Evolutionary conservation across 306 rosid species (phyloP).

Genomic region (Quillaja saponaria): DNA sequence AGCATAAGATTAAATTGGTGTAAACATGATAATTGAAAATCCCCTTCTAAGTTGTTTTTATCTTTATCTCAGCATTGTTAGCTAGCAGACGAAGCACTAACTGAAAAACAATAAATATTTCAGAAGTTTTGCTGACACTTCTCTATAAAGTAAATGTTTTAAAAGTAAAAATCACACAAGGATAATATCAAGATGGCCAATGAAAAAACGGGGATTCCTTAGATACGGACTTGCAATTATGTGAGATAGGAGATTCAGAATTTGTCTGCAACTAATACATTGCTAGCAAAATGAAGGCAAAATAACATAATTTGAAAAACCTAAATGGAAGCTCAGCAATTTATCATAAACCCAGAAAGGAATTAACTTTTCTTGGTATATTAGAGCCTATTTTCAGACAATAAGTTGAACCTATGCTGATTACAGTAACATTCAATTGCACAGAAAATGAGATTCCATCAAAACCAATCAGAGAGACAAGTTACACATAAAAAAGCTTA

Average conservation of each 20-base stretch:
- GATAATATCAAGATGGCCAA: not conserved
- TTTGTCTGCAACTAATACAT: not conserved
- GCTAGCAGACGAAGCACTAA: not conserved
- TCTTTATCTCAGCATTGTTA: not conserved
- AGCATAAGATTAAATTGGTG: not conserved
- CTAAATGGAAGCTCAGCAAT: slow-evolving; percentile 8
- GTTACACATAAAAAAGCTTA: slow-evolving; percentile 24
- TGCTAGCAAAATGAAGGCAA: not conserved
- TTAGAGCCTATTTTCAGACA: not conserved
- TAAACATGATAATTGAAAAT: not conserved
- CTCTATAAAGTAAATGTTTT: not conserved
- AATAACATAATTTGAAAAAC: not conserved
- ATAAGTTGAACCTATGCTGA: not conserved
- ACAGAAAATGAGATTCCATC: not conserved
- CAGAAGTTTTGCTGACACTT: not conserved
- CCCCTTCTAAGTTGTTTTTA: not conserved
- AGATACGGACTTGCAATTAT: not conserved
- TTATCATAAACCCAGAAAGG: not conserved
- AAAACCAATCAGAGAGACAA: not conserved
- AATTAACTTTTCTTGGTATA: not conserved
- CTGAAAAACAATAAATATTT: not conserved
- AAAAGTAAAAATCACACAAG: not conserved
- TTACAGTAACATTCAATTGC: not conserved
- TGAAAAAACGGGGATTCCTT: not conserved
- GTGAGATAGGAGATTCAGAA: not conserved